These are phyloP conservation scores for Calocybe gambosa DNA, from an alignment of 1,284 basidiomycete genomes.

Conservation along the genomic window DNA sequence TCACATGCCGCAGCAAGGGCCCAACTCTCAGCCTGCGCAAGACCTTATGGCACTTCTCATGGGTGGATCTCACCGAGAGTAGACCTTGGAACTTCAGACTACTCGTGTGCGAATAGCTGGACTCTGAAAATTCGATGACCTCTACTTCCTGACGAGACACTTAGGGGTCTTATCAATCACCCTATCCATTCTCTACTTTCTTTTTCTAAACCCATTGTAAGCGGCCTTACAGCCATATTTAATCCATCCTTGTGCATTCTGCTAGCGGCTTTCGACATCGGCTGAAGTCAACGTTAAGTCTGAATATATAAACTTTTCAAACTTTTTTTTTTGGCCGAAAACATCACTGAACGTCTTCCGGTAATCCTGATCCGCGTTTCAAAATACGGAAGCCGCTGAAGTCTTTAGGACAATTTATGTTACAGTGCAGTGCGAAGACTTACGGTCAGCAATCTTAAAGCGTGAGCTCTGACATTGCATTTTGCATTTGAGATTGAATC, in stretches of 20 bases:
- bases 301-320: too few relatives aligned
- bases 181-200: constrained; percentile 1
- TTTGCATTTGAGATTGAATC: too few relatives aligned
- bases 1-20: constrained; percentile 55
- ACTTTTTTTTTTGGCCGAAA: too few relatives aligned
- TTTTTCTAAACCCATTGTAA: constrained; percentile 10
- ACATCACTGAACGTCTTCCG: too few relatives aligned
- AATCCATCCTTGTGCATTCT: constrained; percentile 14
- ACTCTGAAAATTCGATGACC: neutral
- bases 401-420: too few relatives aligned
- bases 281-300: constrained; percentile 7
- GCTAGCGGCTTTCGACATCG: constrained; percentile 7
- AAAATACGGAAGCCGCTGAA: too few relatives aligned
- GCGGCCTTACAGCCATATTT: constrained; percentile 11
- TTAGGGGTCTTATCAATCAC: neutral
- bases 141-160: neutral
- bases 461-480: too few relatives aligned
- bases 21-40: constrained; percentile 51
- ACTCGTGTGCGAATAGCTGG: neutral
- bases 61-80: constrained; percentile 63
- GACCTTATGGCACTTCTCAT: constrained; percentile 77
- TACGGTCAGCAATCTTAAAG: too few relatives aligned
- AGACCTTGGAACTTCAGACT: constrained; percentile 17
- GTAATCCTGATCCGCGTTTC: too few relatives aligned
- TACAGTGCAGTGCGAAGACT: too few relatives aligned